A percentile compares a stretch with the other conserved stretches of the same genome.
These are phyloP conservation scores for Pseudogymnoascus sp. DNA, from an alignment of 2,329 filamentous ascomycete species.

Conservation along the genomic window DNA sequence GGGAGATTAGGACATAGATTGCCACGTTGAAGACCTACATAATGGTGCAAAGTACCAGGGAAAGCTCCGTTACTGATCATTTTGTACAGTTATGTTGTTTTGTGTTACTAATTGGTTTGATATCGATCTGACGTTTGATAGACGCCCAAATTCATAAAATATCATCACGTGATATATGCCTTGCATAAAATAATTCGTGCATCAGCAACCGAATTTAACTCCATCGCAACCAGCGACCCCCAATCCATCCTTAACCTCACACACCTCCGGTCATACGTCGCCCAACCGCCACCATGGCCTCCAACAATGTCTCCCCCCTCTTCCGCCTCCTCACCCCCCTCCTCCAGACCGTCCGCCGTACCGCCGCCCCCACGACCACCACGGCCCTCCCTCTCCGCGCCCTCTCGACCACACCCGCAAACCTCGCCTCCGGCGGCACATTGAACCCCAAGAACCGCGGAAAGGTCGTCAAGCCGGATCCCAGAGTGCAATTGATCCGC, in stretches of 20 bases:
- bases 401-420: conserved; percentile 19
- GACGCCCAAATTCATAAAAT: background rate
- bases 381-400: conserved; percentile 9
- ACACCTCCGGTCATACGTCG: background rate
- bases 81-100: conserved; percentile 15
- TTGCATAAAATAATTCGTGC: background rate
- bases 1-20: background rate
- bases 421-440: conserved; percentile 13
- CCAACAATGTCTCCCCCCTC: conserved; percentile 16
- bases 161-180: background rate
- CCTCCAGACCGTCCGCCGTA: conserved; percentile 19
- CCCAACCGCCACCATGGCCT: conserved; percentile 16
- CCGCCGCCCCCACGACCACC: conserved; percentile 6
- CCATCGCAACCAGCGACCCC: conserved; percentile 3
- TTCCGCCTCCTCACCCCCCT: conserved; percentile 23
- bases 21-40: conserved; percentile 14
- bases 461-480: conserved; percentile 20
- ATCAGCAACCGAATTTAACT: conserved; percentile 9
- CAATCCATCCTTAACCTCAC: conserved; percentile 11
- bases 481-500: conserved; percentile 48
- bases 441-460: conserved; percentile 9
- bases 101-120: background rate
- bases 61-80: conserved; percentile 14
- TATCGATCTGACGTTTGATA: background rate
- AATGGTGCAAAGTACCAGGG: conserved; percentile 19